A percentile compares a stretch with the other conserved stretches of the same genome.
These are phyloP conservation scores for Sporopachydermia lactativora DNA, from an alignment of 805 yeast species.

Conservation along the genomic window DNA sequence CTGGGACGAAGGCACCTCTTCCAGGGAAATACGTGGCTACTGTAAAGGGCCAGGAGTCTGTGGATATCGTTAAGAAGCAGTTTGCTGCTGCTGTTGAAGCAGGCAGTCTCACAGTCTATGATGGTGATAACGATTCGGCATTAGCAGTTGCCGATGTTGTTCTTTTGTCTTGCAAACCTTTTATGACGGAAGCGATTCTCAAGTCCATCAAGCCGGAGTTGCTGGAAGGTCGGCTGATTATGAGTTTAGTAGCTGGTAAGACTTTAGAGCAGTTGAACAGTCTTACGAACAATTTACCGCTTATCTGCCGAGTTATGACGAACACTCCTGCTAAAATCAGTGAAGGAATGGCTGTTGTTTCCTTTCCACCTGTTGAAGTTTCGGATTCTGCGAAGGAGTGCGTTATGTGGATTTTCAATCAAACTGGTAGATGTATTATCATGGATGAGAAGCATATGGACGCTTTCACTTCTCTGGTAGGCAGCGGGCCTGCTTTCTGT, in stretches of 20 bases:
- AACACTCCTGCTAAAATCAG: constrained; percentile 94
- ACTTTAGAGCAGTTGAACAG: constrained; percentile 53
- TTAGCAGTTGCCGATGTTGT: constrained; percentile 54
- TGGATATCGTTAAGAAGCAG: constrained; percentile 30
- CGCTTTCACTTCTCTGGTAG: constrained; percentile 88
- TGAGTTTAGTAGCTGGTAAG: constrained; percentile 88
- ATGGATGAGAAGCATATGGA: constrained; percentile 80
- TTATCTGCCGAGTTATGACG: constrained; percentile 89
- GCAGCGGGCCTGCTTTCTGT: constrained; percentile 94
- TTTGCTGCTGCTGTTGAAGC: constrained; percentile 38
- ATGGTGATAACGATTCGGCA: constrained; percentile 37
- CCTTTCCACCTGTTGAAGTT: constrained; percentile 43
- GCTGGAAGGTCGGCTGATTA: constrained; percentile 42
- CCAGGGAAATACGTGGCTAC: constrained; percentile 73
- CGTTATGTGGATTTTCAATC: constrained; percentile 27
- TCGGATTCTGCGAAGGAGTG: constrained; percentile 16
- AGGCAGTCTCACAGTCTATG: constrained; percentile 28
- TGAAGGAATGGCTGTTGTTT: constrained; percentile 86
- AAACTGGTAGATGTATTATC: constrained; percentile 25
- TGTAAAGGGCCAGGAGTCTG: constrained; percentile 42
- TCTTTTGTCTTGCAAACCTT: constrained; percentile 84
- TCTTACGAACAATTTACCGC: constrained; percentile 28
- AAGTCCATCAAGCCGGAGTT: constrained; percentile 19
- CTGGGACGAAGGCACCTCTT: constrained; percentile 27
- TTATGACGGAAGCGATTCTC: constrained; percentile 48